phyloP scores from a whole-genome alignment of 2,329 filamentous ascomycete species.

The Paraconiothyrium brasiliense region DNA sequence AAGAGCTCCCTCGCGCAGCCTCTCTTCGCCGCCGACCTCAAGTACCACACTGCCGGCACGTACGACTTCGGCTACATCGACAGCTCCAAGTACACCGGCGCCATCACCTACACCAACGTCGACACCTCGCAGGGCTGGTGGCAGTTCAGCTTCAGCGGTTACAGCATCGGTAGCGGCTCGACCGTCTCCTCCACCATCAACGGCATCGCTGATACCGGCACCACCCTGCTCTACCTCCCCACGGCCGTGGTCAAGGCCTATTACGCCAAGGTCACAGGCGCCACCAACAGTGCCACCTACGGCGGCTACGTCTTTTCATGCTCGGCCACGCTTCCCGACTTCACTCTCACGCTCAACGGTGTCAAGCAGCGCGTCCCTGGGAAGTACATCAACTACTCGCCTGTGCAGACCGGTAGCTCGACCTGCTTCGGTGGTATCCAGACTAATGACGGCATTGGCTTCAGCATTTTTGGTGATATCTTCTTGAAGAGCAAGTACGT shows the following conservation, averaged over 20 bases:
- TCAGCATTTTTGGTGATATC: conserved; percentile 78
- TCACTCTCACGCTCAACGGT: conserved; percentile 61
- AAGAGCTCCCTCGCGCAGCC: conserved; percentile 60
- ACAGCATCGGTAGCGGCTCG: conserved; percentile 60
- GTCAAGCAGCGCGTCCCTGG: conserved; percentile 63
- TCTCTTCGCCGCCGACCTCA: conserved; percentile 67
- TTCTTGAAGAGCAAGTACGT: conserved; percentile 82
- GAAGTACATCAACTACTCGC: conserved; percentile 64
- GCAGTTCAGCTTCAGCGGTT: conserved; percentile 67
- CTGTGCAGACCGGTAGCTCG: conserved; percentile 48
- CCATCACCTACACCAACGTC: conserved; percentile 65
- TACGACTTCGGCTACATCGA: conserved; percentile 71
- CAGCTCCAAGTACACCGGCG: conserved; percentile 65
- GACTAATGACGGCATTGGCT: conserved; percentile 63
- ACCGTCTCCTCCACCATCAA: conserved; percentile 54
- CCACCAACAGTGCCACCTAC: conserved; percentile 56
- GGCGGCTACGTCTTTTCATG: conserved; percentile 68
- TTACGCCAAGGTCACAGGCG: conserved; percentile 66
- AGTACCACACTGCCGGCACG: conserved; percentile 59
- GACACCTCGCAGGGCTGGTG: conserved; percentile 70
- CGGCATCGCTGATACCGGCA: conserved; percentile 76
- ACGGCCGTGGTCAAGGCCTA: conserved; percentile 64
- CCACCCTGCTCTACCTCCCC: conserved; percentile 70
- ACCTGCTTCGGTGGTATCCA: conserved; percentile 82
- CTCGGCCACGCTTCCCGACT: conserved; percentile 61